Conservation (phyloP, 2,329 filamentous ascomycete genomes). For the Pleomassaria siparia region DNA sequence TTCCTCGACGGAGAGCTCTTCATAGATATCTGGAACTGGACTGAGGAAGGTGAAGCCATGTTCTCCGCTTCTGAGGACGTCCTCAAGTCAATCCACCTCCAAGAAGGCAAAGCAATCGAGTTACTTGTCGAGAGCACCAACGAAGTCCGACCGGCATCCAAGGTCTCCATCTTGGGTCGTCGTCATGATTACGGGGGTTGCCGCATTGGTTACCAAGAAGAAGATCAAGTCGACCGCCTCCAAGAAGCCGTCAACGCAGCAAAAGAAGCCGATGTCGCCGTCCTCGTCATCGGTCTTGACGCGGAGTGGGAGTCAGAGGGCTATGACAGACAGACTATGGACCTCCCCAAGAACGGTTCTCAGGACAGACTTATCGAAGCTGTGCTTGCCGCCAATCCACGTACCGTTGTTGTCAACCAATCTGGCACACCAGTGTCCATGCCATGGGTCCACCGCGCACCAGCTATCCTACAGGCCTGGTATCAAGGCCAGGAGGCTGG, state of each 20-base stretch:
- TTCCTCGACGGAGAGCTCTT: constrained; percentile 62
- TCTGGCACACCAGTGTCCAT: constrained; percentile 72
- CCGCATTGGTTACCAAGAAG: constrained; percentile 70
- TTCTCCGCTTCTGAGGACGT: constrained; percentile 69
- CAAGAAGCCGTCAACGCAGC: constrained; percentile 67
- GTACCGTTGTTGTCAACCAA: constrained; percentile 72
- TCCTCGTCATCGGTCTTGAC: constrained; percentile 77
- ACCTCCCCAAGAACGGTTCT: constrained; percentile 57
- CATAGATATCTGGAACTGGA: constrained; percentile 70
- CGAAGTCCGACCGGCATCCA: constrained; percentile 63
- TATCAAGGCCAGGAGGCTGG: constrained; percentile 87
- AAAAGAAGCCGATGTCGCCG: constrained; percentile 70
- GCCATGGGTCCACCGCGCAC: constrained; percentile 68
- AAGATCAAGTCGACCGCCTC: constrained; percentile 60
- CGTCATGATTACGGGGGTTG: constrained; percentile 71
- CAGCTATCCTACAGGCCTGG: constrained; percentile 74
- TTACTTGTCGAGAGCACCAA: constrained; percentile 67
- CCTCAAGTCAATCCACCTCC: constrained; percentile 61
- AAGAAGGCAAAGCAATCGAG: constrained; percentile 61
- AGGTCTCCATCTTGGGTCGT: constrained; percentile 59
- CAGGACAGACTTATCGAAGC: constrained; percentile 66
- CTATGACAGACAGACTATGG: constrained; percentile 64
- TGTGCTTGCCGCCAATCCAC: constrained; percentile 66
- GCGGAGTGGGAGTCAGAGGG: constrained; percentile 76
- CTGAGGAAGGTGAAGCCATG: constrained; percentile 69